Evolutionary conservation across 108 stramenopile species (phyloP), one percentile per base, ranked within the genome.

Genomic region (Cyclotella cryptica): DNA sequence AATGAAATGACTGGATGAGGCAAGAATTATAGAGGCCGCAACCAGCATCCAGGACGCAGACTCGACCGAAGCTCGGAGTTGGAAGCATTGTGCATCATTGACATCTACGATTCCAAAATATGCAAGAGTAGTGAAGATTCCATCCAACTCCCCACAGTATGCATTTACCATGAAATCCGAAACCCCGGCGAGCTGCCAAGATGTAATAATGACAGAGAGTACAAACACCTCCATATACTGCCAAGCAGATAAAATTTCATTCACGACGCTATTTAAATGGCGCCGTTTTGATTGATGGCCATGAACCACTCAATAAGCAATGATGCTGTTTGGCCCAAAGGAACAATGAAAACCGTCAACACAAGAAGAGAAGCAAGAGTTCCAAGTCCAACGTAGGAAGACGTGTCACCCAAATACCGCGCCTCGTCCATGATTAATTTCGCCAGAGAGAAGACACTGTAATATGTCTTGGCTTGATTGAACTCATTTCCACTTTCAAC

Each of bases 191-290:
- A 93, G 76, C 66, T 93, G 92, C 92, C 90, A 91, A 42, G 84
- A 84, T 49, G 88, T 77, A 40, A 93, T 85, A 44, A 93, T 85
- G 21, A 90, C 67, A 0, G 88, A 80, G 27, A 93, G 57, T 0
- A 93, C 71, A 66, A 84, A 93, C 18, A 93, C 92, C 79, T 93
- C 92, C 46, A 85, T 84, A 67, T 93, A 93, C 60, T 93, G 92
- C 92, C 92, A 93, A 39, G 92, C 90, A 40, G 70, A 64, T 12
- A 93, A 43, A 46, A 78, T 77, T 66, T 93, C 90, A 67, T 79
- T 69, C 27, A 80, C 14, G 39, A 86, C 60, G 0, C 47, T 29
- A 40, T 84, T 69, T 41, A 74, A 42, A 26, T 49, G 24, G 11
- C 83, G 65, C n/a, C 49, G 43, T 53, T 47, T 77, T 21, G 29